phyloP scores from a whole-genome alignment of 371 early-diverging fungal genomes.

The Cokeromyces recurvatus region DNA sequence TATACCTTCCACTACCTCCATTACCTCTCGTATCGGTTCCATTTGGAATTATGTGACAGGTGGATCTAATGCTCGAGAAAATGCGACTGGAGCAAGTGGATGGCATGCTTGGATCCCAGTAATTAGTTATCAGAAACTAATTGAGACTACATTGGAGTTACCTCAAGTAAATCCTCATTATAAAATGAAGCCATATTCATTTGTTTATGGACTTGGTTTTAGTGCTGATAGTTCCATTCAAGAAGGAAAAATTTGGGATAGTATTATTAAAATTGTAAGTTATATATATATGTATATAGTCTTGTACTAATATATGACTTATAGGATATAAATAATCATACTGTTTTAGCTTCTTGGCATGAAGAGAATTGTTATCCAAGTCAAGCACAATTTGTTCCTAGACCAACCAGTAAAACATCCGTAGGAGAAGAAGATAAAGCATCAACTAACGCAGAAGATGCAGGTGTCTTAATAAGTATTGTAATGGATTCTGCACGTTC shows the following conservation, averaged over 20 bases:
- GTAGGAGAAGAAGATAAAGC: conserved; percentile 19
- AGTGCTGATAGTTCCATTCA: conserved; percentile 23
- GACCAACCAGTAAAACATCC: conserved; percentile 17
- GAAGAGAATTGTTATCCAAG: conserved; percentile 69
- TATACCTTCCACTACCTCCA: conserved; percentile 19
- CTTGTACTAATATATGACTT: neutral
- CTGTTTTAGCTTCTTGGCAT: conserved; percentile 42
- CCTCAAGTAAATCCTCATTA: conserved; percentile 64
- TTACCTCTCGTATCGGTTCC: conserved; percentile 23
- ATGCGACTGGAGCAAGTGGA: conserved; percentile 16
- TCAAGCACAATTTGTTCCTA: conserved; percentile 69
- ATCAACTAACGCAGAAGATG: conserved; percentile 57
- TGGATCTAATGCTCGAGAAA: conserved; percentile 6
- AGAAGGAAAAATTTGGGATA: conserved; percentile 59
- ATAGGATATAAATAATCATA: conserved; percentile 29
- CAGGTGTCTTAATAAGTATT: conserved; percentile 68
- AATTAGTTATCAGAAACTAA: conserved; percentile 18
- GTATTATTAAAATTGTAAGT: conserved; percentile 63
- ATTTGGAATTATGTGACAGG: conserved; percentile 21
- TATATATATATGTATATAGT: neutral
- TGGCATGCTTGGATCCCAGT: conserved; percentile 39
- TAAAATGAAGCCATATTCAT: conserved; percentile 51
- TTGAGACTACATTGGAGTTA: conserved; percentile 47
- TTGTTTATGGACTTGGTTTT: conserved; percentile 65
- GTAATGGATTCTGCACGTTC: conserved; percentile 65